These are phyloP conservation scores for Cavenderia fasciculata DNA, from an alignment of 78 protist genomes.

Conservation along the genomic window DNA sequence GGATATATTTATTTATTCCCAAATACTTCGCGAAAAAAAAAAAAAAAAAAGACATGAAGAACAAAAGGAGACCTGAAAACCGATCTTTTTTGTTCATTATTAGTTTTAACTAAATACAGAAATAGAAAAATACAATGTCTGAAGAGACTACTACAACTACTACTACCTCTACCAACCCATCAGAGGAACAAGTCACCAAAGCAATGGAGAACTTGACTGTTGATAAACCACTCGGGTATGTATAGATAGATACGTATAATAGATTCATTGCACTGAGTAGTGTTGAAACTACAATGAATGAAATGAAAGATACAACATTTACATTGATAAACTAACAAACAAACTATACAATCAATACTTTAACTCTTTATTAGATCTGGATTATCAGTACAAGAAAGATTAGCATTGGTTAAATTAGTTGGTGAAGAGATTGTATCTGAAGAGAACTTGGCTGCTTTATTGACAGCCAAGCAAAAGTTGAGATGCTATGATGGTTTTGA, in stretches of 20 bases:
- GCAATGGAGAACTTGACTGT: not conserved
- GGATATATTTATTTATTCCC: no score
- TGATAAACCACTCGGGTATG: not conserved
- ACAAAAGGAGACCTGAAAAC: no score
- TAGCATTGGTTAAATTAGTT: conserved; percentile 74
- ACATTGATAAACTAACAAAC: no score
- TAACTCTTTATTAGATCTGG: no score
- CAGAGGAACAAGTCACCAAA: not conserved
- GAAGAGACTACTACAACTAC: not conserved
- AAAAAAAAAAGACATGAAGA: no score
- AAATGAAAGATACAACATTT: conserved; percentile 39
- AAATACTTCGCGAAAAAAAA: no score
- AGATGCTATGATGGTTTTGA: conserved; percentile 98
- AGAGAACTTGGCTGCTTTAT: conserved; percentile 86
- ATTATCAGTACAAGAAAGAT: conserved; percentile 62
- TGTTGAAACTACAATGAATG: conserved; percentile 1
- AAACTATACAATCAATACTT: no score
- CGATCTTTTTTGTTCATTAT: no score
- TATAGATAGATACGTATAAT: not conserved
- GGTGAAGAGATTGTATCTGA: conserved; percentile 96
- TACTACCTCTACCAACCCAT: not conserved
- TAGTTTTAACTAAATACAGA: no score
- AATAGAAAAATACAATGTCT: no score
- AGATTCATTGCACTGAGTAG: not conserved
- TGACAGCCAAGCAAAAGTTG: conserved; percentile 88